Evolutionary conservation across 1,139 yeast species (phyloP).

Genomic region (Saccharomycopsis hybrid): DNA sequence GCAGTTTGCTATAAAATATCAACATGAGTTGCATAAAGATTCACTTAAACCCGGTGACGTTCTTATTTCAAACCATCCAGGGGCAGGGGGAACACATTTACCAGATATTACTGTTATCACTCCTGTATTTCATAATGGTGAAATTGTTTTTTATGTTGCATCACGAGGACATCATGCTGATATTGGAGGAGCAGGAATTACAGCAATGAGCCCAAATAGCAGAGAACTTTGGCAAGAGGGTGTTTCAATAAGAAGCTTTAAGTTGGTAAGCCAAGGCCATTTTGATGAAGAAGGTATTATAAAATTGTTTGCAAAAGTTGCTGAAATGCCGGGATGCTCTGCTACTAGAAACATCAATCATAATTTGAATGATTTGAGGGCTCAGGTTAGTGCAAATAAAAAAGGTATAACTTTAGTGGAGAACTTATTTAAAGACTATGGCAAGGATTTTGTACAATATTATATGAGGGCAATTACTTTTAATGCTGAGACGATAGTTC

Average conservation of each 20-base stretch:
- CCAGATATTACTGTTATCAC: conserved; percentile 72
- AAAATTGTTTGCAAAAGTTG: conserved; percentile 33
- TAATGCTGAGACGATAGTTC: conserved; percentile 37
- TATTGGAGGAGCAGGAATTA: conserved; percentile 35
- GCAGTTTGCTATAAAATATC: conserved; percentile 72
- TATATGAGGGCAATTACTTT: conserved; percentile 42
- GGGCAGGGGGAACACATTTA: conserved; percentile 73
- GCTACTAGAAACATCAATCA: conserved; percentile 42
- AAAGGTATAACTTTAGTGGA: conserved; percentile 38
- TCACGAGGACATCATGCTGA: conserved; percentile 49
- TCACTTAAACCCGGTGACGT: conserved; percentile 62
- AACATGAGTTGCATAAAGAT: conserved; percentile 57
- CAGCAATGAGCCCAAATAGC: conserved; percentile 34
- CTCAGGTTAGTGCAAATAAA: conserved; percentile 42
- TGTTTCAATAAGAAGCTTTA: conserved; percentile 38
- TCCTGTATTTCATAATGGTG: conserved; percentile 41
- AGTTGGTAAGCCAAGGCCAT: conserved; percentile 33
- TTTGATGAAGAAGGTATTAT: conserved; percentile 37
- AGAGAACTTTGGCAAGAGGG: conserved; percentile 42
- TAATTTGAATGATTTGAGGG: conserved; percentile 42
- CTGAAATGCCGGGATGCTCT: conserved; percentile 38
- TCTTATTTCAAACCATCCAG: conserved; percentile 69
- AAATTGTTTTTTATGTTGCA: conserved; percentile 37
- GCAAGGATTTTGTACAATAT: conserved; percentile 31
- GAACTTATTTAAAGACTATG: conserved; percentile 33